Base-by-base conservation (phyloP, 2,329 filamentous ascomycete genomes). In the Xylariomycetidae sp. region DNA sequence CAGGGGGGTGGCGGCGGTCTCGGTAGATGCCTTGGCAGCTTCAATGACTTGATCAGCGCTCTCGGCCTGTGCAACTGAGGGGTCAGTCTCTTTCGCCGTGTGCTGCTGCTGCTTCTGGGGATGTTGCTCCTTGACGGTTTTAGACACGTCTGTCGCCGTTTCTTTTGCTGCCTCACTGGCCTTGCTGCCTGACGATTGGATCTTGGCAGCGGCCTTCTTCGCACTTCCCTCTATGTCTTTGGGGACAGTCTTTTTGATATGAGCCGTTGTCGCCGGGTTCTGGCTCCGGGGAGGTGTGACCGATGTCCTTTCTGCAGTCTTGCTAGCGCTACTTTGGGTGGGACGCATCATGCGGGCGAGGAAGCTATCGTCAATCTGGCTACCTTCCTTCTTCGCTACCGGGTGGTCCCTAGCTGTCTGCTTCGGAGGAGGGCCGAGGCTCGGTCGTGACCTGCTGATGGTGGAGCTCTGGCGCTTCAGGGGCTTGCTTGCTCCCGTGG, bases 321-420 rank as follows among this genome's bases (percentile, higher is more conserved):
- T 88, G 42, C 70, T 80, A 7, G 80, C 72, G 5, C 80, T 86
- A 28, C 76, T 68, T 27, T 82, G 74, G 0, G 85, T 89, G 3
- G 85, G 85, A 25, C 84, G 70, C 77, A 82, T 88, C 84, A 89
- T 88, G 33, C 85, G 76, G n/a, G 82, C 83, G 16, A 89, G 63
- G 59, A 89, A 89, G 11, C 77, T 62, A 44, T 85, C 80, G 43
- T 86, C 81, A 2, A 83, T 67, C 13, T 73, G 72, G 29, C 66
- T 72, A 28, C 66, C 68, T 16, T 72, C 65, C 40, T 69, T 66
- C 46, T 70, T 72, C 2, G 64, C 56, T 6, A 68, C 42, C 31
- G 72, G 49, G 47, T 67, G 53, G 27, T 70, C 67, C 56, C 67
- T 55, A 39, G 72, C 62, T 8, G 66, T 54, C 44, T 74, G 79